phyloP scores from a whole-genome alignment of 306 rosid species.

The Ormosia emarginata region DNA sequence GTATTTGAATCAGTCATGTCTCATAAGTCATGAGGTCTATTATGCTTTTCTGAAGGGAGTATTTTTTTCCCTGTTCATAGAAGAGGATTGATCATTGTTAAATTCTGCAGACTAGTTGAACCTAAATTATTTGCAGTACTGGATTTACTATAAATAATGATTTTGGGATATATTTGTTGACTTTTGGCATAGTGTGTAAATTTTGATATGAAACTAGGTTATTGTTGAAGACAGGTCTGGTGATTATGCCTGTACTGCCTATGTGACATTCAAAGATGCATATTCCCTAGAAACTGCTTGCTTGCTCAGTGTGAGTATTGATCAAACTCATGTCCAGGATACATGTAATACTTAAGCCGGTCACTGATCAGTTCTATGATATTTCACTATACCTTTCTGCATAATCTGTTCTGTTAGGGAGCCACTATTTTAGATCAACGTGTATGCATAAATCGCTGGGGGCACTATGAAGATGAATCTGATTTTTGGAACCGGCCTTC shows the following conservation, averaged over 20 bases:
- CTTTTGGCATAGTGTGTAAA: not conserved
- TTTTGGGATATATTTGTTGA: not conserved
- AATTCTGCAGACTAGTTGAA: too few relatives aligned
- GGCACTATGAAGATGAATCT: conserved; percentile 61
- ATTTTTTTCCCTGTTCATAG: not conserved
- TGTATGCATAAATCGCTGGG: conserved; percentile 93
- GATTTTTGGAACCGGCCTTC: conserved; percentile 68
- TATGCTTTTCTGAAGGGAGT: not conserved
- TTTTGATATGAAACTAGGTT: conserved; percentile 1
- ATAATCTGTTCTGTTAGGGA: conserved; percentile 52
- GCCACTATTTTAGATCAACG: conserved; percentile 90
- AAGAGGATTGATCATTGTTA: not conserved
- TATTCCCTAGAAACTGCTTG: conserved; percentile 91
- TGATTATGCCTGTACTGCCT: conserved; percentile 70
- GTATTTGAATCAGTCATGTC: not conserved
- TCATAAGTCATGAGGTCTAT: not conserved
- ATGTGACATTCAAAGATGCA: conserved; percentile 82
- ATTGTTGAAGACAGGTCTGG: conserved; percentile 52
- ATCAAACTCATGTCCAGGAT: not conserved
- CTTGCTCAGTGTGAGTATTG: conserved; percentile 79
- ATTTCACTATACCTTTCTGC: not conserved
- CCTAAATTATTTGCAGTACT: not conserved
- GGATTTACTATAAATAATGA: not conserved
- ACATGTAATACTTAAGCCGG: not conserved
- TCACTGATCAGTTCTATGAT: not conserved